Base-by-base conservation (phyloP, 192 early-diverging fungal genomes). In the Umbelopsis vinacea region DNA sequence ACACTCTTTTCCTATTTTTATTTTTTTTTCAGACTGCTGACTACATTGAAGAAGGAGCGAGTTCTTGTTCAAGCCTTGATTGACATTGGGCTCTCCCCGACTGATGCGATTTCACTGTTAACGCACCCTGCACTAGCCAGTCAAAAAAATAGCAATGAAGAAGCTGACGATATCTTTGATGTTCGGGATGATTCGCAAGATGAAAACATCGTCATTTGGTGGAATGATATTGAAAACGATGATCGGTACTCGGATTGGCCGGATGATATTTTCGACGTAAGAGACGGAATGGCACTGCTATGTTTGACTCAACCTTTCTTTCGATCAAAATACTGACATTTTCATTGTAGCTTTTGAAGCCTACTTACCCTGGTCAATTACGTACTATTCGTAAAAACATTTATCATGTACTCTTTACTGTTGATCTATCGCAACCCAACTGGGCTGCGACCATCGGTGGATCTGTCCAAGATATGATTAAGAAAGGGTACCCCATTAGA, bases 201-300 rank as follows among this genome's bases (percentile, higher is more conserved):
- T 19, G 69, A 80, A 24, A 85, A 87, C 48, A 38, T 83, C 3
- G 76, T 95, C 17, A 66, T 92, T 23, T 99, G 97, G 97, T 84
- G 90, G 77, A 99, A 98, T 76, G 92, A 99, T 78, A 79, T 99
- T 22, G 95, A 94, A 71, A 91, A 82, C 19, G 97, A 99, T 72
- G 52, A 69, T 0, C 84, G 89, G 15, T 99, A 98, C 78, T 69
- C 79, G 2, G 54, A 72, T 29, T 97, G 92, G 92, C 86, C 92
- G 7, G 55, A 71, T 4, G 77, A 84, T 17, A 38, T 93, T 15
- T 71, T 67, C 55, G 81, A 79, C 10, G 85, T 89, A 76, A 69
- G 75, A 46, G 21, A 38, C 2, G 8, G 29, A 29, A 17, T 46
- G 40, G 22, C 8, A 45, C n/a, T 35, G 19, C 19, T 52, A 0